Base-by-base conservation (phyloP, 2,329 filamentous ascomycete genomes). In the Diaporthe aspalathi region DNA sequence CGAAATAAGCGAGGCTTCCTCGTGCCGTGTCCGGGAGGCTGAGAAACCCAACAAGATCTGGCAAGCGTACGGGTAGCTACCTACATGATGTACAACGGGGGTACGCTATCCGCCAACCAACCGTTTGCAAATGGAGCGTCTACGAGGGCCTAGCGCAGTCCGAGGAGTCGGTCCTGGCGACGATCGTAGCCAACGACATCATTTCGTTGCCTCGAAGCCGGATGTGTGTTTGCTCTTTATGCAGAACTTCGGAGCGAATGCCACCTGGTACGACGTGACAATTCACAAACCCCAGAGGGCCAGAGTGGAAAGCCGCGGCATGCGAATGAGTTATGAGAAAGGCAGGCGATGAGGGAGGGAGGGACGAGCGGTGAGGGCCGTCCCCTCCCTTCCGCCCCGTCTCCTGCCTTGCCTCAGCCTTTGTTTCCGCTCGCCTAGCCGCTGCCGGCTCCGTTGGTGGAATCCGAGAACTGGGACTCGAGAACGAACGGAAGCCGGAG, bases 211-310 rank as follows among this genome's bases (percentile, higher is more conserved):
- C 43, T 22, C 45, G 29, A 35, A 43, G 45, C 43, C n/a, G 53
- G 45, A 50, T 27, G 22, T 50, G 50, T 68, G 67, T 68, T 68
- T 68, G 67, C 53, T 68, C 60, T 29, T 52, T 45, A 50, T 68
- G 67, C 67, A 68, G 43, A 32, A 60, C 43, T 52, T 50, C 24
- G 43, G 35, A 43, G 43, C 29, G 57, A 24, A 50, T 68, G 40
- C 67, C 53, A 38, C 63, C 12, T 40, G 67, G 71, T 73, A 54
- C 69, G 35, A 73, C 69, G 43, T 73, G 71, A 73, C 69, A 54
- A 14, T 73, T 73, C 71, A 68, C 27, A 68, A 56, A 47, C 17
- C 17, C n/a, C 29, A 32, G 53, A 45, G 29, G 32, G 35, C 14
- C 14, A 60, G 27, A 7, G 27, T 57, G 27, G 20, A 43, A 68